phyloP scores from a whole-genome alignment of 306 rosid species.

The Hippophae gyantsensis region DNA sequence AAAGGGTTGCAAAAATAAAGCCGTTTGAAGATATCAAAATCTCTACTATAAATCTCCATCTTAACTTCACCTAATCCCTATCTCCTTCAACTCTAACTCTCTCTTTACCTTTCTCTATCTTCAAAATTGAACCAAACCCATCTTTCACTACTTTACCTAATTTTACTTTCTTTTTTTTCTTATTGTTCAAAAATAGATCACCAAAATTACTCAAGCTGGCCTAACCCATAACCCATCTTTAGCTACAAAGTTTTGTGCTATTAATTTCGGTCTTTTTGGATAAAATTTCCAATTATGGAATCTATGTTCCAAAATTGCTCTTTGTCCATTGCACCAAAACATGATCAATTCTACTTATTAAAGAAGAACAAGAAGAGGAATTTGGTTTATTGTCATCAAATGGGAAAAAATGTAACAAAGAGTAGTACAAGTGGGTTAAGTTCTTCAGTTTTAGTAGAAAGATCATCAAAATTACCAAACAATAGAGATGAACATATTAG shows the following conservation, averaged over 20 bases:
- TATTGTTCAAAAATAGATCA: background rate
- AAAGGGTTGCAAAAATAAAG: constrained; percentile 49
- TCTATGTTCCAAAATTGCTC: constrained; percentile 43
- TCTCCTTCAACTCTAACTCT: constrained; percentile 43
- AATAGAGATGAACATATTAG: constrained; percentile 23
- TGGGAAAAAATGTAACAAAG: constrained; percentile 31
- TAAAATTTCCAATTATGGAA: constrained; percentile 42
- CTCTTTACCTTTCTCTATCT: constrained; percentile 6
- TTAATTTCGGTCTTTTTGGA: background rate
- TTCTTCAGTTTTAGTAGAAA: constrained; percentile 38
- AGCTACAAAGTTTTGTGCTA: constrained; percentile 4
- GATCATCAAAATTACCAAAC: constrained; percentile 20
- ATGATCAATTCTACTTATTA: constrained; percentile 19
- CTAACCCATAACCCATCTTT: no score
- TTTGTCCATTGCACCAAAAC: constrained; percentile 29
- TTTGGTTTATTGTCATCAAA: constrained; percentile 45
- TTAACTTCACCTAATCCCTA: constrained; percentile 48
- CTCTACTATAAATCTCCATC: constrained; percentile 18
- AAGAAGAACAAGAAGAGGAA: constrained; percentile 25
- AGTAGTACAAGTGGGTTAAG: constrained; percentile 27
- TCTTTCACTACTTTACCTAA: constrained; percentile 10
- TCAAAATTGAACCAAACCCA: background rate
- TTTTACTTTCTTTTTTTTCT: constrained; percentile 25
- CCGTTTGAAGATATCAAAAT: constrained; percentile 20
- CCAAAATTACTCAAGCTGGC: no score